A percentile compares a stretch with the other conserved stretches of the same genome.
phyloP scores from a whole-genome alignment of 768 basidiomycete genomes.

The Boletus rex-veris region DNA sequence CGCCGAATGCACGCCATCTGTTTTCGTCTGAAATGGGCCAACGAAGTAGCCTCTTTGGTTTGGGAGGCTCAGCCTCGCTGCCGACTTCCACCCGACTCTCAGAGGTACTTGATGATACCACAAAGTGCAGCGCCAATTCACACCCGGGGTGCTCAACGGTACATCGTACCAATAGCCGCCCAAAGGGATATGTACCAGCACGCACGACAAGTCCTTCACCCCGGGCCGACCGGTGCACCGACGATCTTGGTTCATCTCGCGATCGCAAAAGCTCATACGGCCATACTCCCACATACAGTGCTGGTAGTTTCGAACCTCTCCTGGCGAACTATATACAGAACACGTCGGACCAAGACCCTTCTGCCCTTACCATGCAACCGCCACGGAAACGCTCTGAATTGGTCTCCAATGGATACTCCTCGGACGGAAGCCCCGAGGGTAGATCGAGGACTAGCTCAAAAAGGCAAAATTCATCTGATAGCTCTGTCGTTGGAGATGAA shows the following conservation, averaged over 20 bases:
- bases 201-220: slow-evolving; percentile 48
- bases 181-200: slow-evolving; percentile 44
- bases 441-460: slow-evolving; percentile 22
- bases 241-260: slow-evolving; percentile 27
- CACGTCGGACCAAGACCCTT: slow-evolving; percentile 19
- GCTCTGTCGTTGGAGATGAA: slow-evolving; percentile 40
- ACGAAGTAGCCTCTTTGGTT: slow-evolving; percentile 30
- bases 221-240: slow-evolving; percentile 15
- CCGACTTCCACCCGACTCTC: slow-evolving; percentile 36
- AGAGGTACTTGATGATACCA: slow-evolving; percentile 20
- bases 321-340: slow-evolving; percentile 43
- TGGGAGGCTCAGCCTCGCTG: slow-evolving; percentile 16
- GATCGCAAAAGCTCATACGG: slow-evolving; percentile 33
- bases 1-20: slow-evolving; percentile 19
- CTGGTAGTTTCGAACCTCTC: slow-evolving; percentile 59
- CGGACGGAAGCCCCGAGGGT: slow-evolving; percentile 26
- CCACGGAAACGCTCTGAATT: slow-evolving; percentile 30
- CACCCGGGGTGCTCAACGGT: slow-evolving; percentile 42
- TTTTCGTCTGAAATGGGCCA: slow-evolving; percentile 37
- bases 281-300: slow-evolving; percentile 48
- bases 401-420: slow-evolving; percentile 6
- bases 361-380: slow-evolving; percentile 14
- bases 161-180: slow-evolving; percentile 11
- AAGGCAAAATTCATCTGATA: slow-evolving; percentile 20
- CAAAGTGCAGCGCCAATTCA: slow-evolving; percentile 42